These are phyloP conservation scores for Xylariaceae sp. DNA, from an alignment of 2,329 filamentous ascomycete genomes.

Conservation along the genomic window DNA sequence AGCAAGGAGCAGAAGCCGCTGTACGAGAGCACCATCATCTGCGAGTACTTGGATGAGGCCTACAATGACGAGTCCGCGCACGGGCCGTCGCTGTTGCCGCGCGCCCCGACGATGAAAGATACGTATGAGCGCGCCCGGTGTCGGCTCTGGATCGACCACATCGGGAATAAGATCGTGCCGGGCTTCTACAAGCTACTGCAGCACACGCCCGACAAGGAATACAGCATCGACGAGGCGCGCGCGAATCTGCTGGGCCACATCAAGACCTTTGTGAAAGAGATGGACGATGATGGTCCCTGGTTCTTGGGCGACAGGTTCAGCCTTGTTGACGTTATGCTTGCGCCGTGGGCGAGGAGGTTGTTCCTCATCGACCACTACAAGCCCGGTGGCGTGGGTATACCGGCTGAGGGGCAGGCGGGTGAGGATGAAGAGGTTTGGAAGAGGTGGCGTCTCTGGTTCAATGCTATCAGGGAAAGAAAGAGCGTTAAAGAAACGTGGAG, in stretches of 20 bases:
- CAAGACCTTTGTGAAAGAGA: constrained; percentile 55
- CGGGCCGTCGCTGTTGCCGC: constrained; percentile 49
- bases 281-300: constrained; percentile 54
- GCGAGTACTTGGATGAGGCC: constrained; percentile 71
- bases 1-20: constrained; percentile 47
- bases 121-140: constrained; percentile 60
- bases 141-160: constrained; percentile 70
- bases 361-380: constrained; percentile 76
- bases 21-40: constrained; percentile 67
- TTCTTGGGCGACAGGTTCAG: constrained; percentile 61
- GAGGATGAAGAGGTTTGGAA: constrained; percentile 54
- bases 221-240: constrained; percentile 48
- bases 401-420: constrained; percentile 25
- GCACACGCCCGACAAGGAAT: constrained; percentile 45
- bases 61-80: constrained; percentile 43
- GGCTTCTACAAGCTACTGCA: constrained; percentile 60
- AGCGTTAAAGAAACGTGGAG: constrained; percentile 66
- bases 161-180: constrained; percentile 61
- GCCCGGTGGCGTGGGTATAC: constrained; percentile 44
- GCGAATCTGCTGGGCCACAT: constrained; percentile 54
- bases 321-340: constrained; percentile 65
- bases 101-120: constrained; percentile 30
- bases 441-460: constrained; percentile 60
- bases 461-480: constrained; percentile 51
- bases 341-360: constrained; percentile 66